Base-by-base conservation (phyloP, 2,329 filamentous ascomycete genomes). In the Rugonectria rugulosa region DNA sequence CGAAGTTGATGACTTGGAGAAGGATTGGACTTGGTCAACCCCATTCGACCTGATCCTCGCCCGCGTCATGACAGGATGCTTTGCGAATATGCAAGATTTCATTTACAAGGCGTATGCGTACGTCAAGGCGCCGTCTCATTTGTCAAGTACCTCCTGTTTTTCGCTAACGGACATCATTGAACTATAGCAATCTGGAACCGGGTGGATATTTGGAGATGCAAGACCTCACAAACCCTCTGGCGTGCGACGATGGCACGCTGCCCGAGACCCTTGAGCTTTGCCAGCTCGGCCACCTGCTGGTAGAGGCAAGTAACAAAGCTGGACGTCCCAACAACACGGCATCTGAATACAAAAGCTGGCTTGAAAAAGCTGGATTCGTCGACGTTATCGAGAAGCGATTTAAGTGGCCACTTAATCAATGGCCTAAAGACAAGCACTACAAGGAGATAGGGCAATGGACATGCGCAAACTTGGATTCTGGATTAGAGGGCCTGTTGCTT, bases 151-250 rank as follows among this genome's bases (percentile, higher is more conserved):
- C 11, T 20, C 6, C 6, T 19, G 11, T 34, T 14, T 19, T 12
- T 17, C 4, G 3, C 2, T 32, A n/a, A 27, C 37, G 17, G 17
- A 41, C 7, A 12, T 49, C 5, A 26, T 26, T n/a, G n/a, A n/a
- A n/a, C n/a, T n/a, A n/a, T n/a, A 59, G 56, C 2, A 54, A 59
- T n/a, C 40, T 59, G 1, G 56, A 56, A 12, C 47, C 56, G 2
- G 56, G 46, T 3, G 52, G 52, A 2, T 56, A 56, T 4, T 23
- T 56, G 2, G 47, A 59, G 19, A 56, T 59, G 53, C 44, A 59
- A 26, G 56, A 59, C 32, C 38, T 59, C 5, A 42, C 53, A 2
- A 32, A 53, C 15, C 56, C 56, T 2, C 12, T 12, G 14, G 34
- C 20, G 3, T 59, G 47, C 3, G 56, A 59, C 15, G 52, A 56